Evolutionary conservation across 305 asterid species (phyloP), one percentile per base, ranked within the genome.

Genomic region (Nicotiana rustica): DNA sequence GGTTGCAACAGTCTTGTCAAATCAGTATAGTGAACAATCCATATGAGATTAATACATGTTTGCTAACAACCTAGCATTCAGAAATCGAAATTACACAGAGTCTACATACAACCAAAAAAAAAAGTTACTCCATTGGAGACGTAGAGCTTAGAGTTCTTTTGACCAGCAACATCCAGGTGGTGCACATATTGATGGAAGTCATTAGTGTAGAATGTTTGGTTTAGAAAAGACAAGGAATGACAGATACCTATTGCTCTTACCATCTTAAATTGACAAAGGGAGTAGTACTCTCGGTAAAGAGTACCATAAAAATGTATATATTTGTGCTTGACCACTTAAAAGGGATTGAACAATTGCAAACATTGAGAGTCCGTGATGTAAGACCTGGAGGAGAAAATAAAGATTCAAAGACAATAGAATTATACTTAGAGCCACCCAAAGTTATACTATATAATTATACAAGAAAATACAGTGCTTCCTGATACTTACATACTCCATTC

Each of bases 201-300:
- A 75, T 47, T 47, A 83, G 77, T 29, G 77, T 66, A 12, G 67
- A 6, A 41, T 61, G 8, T 35, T 15, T 21, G 36, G 66, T 84
- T 31, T 70, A 75, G 36, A 68, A 7, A 41, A 49, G 38, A 81
- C 31, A 67, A 68, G 77, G 41, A 82, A 78, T 49, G 29, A 41
- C 76, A 44, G 59, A 36, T 61, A 49, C 52, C 79, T 38, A 68
- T 68, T 78, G 83, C 36, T 73, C 91, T 86, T 86, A 94, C 99
- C 99, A 96, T 96, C 99, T 91, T 57, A 94, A 81, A 86, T 96
- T 96, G 80, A 96, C 94, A 84, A 90, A 93, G 7, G 99, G 99
- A 57, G 99, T 96, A 47, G 99, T 96, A 92, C 80, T 85, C 86
- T 96, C 99, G 17, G 98, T 83, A 86, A 93, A 93, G 59, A 96